A percentile compares a stretch with the other conserved stretches of the same genome.
phyloP scores from a whole-genome alignment of 148 eudicot species.

The Rhododendron henanense region DNA sequence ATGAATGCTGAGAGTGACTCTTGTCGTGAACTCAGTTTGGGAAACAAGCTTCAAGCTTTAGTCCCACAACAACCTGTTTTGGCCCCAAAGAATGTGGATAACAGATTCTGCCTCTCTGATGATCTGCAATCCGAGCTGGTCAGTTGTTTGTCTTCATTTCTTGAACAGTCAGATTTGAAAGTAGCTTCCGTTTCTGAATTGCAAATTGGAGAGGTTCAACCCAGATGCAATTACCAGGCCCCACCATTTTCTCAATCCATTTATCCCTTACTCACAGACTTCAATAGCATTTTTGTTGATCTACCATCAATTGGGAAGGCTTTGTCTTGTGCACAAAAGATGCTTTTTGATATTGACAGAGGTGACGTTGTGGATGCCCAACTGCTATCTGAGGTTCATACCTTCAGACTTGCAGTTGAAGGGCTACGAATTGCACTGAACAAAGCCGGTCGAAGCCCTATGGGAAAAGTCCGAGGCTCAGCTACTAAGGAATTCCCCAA shows the following conservation, averaged over 20 bases:
- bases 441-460: background rate
- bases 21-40: background rate
- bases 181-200: background rate
- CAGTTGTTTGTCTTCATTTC: background rate
- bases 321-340: conserved; percentile 7
- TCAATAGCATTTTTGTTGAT: background rate
- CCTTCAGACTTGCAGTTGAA: background rate
- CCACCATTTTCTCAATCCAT: conserved; percentile 8
- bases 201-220: background rate
- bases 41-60: background rate
- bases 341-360: background rate
- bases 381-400: background rate
- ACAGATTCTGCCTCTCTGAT: background rate
- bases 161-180: background rate
- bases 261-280: background rate
- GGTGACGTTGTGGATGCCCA: background rate
- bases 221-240: background rate
- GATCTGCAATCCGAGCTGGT: conserved; percentile 1
- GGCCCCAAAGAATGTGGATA: background rate
- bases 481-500: background rate
- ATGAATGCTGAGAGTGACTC: background rate
- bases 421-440: background rate
- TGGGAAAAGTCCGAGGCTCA: background rate
- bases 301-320: background rate
- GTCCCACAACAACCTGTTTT: background rate